Evolutionary conservation across 345 rosid genomes (phyloP).

Genomic region (Theobroma cacao): DNA sequence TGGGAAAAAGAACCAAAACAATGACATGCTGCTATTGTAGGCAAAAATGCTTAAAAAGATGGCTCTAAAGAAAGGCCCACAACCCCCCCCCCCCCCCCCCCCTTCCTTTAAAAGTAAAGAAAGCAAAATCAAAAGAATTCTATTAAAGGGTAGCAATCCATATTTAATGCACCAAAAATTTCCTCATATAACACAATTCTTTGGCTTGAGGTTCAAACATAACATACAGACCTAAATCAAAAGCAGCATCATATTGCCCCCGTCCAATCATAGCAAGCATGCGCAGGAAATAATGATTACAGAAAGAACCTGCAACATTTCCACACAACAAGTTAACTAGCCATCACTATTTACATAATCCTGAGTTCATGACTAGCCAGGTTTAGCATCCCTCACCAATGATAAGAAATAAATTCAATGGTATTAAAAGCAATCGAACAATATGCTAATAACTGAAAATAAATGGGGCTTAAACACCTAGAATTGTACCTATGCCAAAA

Average conservation of each 20-base stretch:
- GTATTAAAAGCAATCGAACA: background rate
- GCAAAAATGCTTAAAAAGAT: background rate
- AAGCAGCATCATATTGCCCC: slow-evolving; percentile 72
- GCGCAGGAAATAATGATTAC: slow-evolving; percentile 87
- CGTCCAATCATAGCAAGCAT: slow-evolving; percentile 69
- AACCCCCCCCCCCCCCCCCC: background rate
- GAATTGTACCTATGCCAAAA: slow-evolving; percentile 60
- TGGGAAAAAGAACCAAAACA: background rate
- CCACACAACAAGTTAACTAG: slow-evolving; percentile 10
- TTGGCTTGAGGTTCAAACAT: background rate
- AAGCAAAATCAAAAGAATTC: background rate
- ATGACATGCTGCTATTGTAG: background rate
- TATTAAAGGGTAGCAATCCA: background rate
- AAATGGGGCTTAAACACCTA: background rate
- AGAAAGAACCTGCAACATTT: slow-evolving; percentile 64
- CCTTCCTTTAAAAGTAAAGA: background rate
- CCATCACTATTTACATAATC: background rate
- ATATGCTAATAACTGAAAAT: background rate
- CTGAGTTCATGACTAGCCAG: background rate
- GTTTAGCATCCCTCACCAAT: background rate
- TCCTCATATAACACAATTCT: background rate
- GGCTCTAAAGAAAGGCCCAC: background rate
- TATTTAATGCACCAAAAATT: background rate
- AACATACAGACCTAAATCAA: slow-evolving; percentile 48
- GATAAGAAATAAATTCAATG: background rate